Percentiles rank a stretch among this genome's conserved stretches.
These are phyloP conservation scores for Spencermartinsiella ligniputridi DNA, from an alignment of 1,139 yeast genomes.

Conservation along the genomic window DNA sequence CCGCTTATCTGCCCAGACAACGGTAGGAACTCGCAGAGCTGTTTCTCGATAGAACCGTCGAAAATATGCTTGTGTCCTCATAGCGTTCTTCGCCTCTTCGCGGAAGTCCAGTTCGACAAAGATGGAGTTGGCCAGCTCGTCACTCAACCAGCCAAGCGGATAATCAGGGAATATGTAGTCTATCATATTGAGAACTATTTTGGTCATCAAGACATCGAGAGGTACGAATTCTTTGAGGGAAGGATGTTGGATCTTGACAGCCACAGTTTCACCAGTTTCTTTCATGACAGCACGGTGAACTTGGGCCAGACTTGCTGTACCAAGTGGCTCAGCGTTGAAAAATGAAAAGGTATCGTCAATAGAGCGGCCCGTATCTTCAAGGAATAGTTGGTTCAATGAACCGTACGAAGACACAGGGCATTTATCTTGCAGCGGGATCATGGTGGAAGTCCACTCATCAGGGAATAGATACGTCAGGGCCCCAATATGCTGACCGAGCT, in stretches of 20 bases:
- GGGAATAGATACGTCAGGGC: constrained; percentile 92
- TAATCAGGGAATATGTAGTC: constrained; percentile 85
- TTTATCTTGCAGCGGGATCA: constrained; percentile 87
- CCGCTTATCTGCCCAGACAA: constrained; percentile 62
- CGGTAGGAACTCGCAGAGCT: constrained; percentile 73
- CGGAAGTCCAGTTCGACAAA: constrained; percentile 84
- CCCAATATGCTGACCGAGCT: constrained; percentile 88
- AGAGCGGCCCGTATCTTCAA: constrained; percentile 56
- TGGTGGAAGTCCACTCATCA: constrained; percentile 89
- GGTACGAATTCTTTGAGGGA: constrained; percentile 84
- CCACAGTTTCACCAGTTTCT: constrained; percentile 66
- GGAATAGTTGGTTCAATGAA: constrained; percentile 63
- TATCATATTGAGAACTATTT: constrained; percentile 68
- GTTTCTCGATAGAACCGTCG: constrained; percentile 52
- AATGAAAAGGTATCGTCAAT: constrained; percentile 63
- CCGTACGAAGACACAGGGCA: constrained; percentile 79
- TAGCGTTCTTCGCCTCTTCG: constrained; percentile 81
- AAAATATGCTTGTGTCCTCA: constrained; percentile 64
- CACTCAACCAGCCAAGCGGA: constrained; percentile 90
- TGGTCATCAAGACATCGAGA: constrained; percentile 74
- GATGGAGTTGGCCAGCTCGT: constrained; percentile 80
- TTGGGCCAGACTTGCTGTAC: constrained; percentile 95
- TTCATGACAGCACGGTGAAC: constrained; percentile 76
- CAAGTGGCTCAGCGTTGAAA: constrained; percentile 74
- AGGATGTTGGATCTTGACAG: constrained; percentile 95